Evolutionary conservation across 805 yeast species (phyloP), one percentile per base, ranked within the genome.

Genomic region (Suhomyces kilbournensis): DNA sequence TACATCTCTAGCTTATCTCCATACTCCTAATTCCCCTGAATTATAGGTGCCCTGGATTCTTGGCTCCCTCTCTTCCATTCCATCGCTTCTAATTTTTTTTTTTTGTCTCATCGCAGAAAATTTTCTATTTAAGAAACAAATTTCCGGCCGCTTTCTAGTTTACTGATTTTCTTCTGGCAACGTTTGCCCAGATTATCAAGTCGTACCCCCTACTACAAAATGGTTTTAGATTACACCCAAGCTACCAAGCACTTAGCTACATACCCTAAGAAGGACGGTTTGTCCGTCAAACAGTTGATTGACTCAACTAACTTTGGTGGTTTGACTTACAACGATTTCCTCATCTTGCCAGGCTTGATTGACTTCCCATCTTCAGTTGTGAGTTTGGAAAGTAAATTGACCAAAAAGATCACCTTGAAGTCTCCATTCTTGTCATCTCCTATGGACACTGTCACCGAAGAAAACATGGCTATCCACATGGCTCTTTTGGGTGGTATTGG

Each of bases 401-500:
- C 99, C 68, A 92, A 88, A 79, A 88, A 86, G 67, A 94, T 94
- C 79, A 74, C 94, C 51, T 80, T 94, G 74, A 91, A 88, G 79
- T 79, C 97, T 46, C 99, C 99, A 53, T 90, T 94, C 61, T 93
- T 94, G 55, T 93, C 98, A 19, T 90, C 98, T 65, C 99, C 99
- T 63, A 94, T 94, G 99, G 99, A 94, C 77, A 94, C 99, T 47
- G 99, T 94, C 60, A 94, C 99, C 53, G 99, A 94, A 80, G 77
- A 91, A 57, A 89, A 86, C 55, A 94, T 94, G 99, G 99, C 99
- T 60, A 93, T 94, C 64, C 85, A 91, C 77, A 92, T 94, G 97
- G 97, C 99, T 61, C 83, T 94, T 61, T 82, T 92, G 64, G 99
- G 99, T 72, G 99, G 99, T 76, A 90, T 94, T 72, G 99, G 99